Base-by-base conservation (phyloP, 2,329 filamentous ascomycete species). In the Phialophora tarda region DNA sequence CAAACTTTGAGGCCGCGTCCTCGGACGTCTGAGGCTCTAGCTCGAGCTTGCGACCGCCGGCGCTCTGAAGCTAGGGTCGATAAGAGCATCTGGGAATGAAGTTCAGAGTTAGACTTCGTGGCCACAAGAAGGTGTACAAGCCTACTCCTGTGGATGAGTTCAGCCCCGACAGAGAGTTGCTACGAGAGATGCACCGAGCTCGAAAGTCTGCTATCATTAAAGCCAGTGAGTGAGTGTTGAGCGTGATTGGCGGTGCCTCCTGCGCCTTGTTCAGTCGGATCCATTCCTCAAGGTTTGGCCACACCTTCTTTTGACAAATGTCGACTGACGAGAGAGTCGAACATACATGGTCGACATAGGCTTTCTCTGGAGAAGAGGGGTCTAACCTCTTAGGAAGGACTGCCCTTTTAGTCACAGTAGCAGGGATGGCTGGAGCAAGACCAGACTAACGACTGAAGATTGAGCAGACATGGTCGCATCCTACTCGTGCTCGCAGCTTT, bases 291-390 rank as follows among this genome's bases (percentile, higher is more conserved):
- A 44, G 38, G 38, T n/a, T 44, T n/a, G 17, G 6, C 17, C 38
- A 44, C 38, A n/a, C 14, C 5, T 8, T 17, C 34, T 44, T 41
- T 21, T 44, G 38, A 8, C 38, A 44, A 44, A 44, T 44, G 38
- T 44, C 38, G 14, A 41, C 6, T 7, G 38, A 44, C 38, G 23
- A 28, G 21, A 51, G 7, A 24, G 21, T 21, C 48, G 48, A 28
- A 26, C 8, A 5, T 23, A 5, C 24, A 12, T n/a, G 7, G 21
- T 51, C 21, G 14, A 7, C 17, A 48, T 48, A 48, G 48, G 12
- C 48, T 51, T 51, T n/a, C 48, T 26, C 48, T 51, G 21, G 47
- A 51, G 48, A 12, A 24, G 48, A 26, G 48, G 48, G 48, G 48
- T 14, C 47, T 26, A 5, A 11, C 48, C 2, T 51, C 48, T 17